These are phyloP conservation scores for Ganoderma sp. DNA, from an alignment of 1,284 basidiomycete species.

Conservation along the genomic window DNA sequence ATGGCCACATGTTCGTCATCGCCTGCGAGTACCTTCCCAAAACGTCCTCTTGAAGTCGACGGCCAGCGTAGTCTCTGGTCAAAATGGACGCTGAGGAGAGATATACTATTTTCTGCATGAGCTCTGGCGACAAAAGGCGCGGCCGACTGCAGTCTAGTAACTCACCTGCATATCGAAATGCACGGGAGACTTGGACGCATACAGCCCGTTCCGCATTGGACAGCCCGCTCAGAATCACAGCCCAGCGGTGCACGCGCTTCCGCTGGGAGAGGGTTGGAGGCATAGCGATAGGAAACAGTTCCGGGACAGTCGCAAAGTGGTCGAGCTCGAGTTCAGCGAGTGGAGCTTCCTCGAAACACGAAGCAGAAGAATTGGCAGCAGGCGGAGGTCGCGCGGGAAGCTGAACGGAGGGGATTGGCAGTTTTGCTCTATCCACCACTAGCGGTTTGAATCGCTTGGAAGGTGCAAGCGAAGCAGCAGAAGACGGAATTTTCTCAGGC, in stretches of 20 bases:
- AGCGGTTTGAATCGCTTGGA: conserved; percentile 47
- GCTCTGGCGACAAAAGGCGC: neutral
- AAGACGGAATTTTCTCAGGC: neutral
- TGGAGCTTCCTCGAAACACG: neutral
- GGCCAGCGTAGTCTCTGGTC: conserved; percentile 51
- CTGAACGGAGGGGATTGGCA: neutral
- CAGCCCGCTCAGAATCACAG: conserved; percentile 60
- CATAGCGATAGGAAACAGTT: conserved; percentile 51
- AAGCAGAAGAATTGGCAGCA: neutral
- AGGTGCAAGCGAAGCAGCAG: conserved; percentile 3
- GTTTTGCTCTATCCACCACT: conserved; percentile 34
- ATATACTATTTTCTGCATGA: conserved; percentile 52
- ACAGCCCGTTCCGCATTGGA: conserved; percentile 47
- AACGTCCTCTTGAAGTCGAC: conserved; percentile 48
- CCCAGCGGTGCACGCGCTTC: conserved; percentile 57
- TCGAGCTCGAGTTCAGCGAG: conserved; percentile 41
- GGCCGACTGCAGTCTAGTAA: neutral
- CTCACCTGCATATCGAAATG: conserved; percentile 70
- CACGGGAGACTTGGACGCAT: conserved; percentile 58
- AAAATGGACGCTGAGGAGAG: conserved; percentile 62
- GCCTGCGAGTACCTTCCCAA: conserved; percentile 47
- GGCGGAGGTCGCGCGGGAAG: neutral
- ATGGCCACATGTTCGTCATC: conserved; percentile 73
- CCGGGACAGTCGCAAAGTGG: conserved; percentile 24
- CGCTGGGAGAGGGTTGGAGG: conserved; percentile 64